These are phyloP conservation scores for Zea luxurians DNA, from an alignment of 176 grass and related monocot species.

Conservation along the genomic window DNA sequence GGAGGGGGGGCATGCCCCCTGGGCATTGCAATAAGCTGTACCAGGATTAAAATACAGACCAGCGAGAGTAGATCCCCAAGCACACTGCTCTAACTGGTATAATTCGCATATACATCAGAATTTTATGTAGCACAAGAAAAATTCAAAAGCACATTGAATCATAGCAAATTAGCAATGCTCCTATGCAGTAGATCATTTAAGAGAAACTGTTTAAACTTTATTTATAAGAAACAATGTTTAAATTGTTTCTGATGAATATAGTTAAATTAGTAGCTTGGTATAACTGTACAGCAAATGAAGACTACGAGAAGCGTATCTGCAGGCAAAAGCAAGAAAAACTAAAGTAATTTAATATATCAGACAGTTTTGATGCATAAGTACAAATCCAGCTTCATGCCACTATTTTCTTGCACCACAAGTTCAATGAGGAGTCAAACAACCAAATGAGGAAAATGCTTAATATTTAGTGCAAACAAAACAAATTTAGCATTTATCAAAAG, in stretches of 20 bases:
- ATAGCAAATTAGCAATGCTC: not conserved
- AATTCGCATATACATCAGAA: conserved; percentile 11
- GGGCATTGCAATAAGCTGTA: not conserved
- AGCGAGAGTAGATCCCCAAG: not conserved
- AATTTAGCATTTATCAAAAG: not conserved
- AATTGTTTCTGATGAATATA: not conserved
- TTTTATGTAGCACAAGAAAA: conserved; percentile 24
- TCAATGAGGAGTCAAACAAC: conserved; percentile 25
- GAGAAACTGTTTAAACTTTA: conserved; percentile 3
- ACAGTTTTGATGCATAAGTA: not conserved
- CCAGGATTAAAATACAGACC: not conserved
- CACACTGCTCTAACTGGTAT: not conserved
- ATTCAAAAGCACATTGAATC: not conserved
- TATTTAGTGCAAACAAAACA: conserved; percentile 24
- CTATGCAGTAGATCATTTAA: conserved; percentile 11
- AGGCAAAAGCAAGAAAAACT: not conserved
- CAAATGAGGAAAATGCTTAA: not conserved
- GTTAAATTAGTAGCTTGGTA: conserved; percentile 15
- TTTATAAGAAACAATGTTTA: not conserved
- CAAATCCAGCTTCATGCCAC: conserved; percentile 13
- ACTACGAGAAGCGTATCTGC: not conserved
- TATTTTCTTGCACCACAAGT: conserved; percentile 20
- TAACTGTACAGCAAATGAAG: conserved; percentile 8
- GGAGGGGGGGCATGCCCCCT: too few species aligned
- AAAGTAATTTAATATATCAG: not conserved